A percentile compares a stretch with the other conserved stretches of the same genome.
Conservation (phyloP, 1,284 basidiomycete genomes). For the Caloboletus inedulis region DNA sequence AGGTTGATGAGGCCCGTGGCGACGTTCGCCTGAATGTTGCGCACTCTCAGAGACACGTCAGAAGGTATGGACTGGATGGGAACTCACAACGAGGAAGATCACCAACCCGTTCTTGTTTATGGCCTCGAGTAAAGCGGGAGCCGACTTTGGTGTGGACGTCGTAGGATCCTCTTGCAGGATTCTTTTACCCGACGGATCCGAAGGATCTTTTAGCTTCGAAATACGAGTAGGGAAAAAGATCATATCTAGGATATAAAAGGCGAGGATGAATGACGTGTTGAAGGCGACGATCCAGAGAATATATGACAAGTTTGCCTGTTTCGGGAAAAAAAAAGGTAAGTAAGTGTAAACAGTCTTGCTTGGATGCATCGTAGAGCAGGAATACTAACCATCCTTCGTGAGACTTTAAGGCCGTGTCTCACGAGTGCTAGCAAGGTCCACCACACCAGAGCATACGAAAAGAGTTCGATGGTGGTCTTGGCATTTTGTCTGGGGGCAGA, state of each 20-base stretch:
- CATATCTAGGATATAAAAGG: slow-evolving; percentile 77
- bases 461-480: slow-evolving; percentile 74
- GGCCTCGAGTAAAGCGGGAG: slow-evolving; percentile 71
- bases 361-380: neutral
- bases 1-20: slow-evolving; percentile 86
- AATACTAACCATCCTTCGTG: slow-evolving; percentile 68
- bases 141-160: slow-evolving; percentile 14
- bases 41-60: neutral
- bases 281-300: slow-evolving; percentile 88
- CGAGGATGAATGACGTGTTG: slow-evolving; percentile 84
- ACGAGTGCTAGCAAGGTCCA: slow-evolving; percentile 61
- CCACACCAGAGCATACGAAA: slow-evolving; percentile 75
- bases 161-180: slow-evolving; percentile 31
- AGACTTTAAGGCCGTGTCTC: slow-evolving; percentile 50
- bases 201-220: slow-evolving; percentile 30
- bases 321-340: neutral
- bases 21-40: slow-evolving; percentile 69
- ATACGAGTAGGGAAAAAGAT: slow-evolving; percentile 54
- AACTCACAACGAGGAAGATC: slow-evolving; percentile 83
- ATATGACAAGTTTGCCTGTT: slow-evolving; percentile 84
- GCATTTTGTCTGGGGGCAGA: slow-evolving; percentile 50
- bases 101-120: slow-evolving; percentile 80
- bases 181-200: slow-evolving; percentile 31
- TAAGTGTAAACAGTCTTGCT: neutral
- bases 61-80: slow-evolving; percentile 39